Evolutionary conservation across 163 green algal genomes (phyloP).

Genomic region (Coccomyxa subellipsoidea): DNA sequence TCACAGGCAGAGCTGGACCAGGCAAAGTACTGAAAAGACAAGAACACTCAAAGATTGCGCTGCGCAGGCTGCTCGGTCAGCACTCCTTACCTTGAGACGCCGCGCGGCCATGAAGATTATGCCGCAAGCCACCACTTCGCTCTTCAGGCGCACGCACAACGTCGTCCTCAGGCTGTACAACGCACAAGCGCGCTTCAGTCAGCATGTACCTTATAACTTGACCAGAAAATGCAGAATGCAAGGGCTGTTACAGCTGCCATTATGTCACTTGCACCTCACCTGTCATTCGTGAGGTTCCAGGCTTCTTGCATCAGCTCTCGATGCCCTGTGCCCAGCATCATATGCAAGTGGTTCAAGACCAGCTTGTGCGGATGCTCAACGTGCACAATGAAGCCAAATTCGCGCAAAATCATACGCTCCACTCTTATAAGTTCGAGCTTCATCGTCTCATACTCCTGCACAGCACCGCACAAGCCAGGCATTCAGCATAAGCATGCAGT

Average conservation of each 20-base stretch:
- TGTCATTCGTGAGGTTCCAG: slow-evolving; percentile 92
- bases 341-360: slow-evolving; percentile 75
- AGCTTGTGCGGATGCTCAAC: slow-evolving; percentile 95
- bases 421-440: slow-evolving; percentile 65
- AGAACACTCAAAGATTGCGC: too few species aligned
- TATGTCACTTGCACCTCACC: slow-evolving; percentile 27
- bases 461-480: too few species aligned
- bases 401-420: slow-evolving; percentile 72
- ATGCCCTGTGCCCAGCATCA: slow-evolving; percentile 27
- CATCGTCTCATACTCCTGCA: slow-evolving; percentile 65
- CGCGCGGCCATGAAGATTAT: slow-evolving; percentile 86
- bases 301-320: slow-evolving; percentile 57
- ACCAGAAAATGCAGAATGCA: neutral
- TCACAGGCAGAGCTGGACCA: too few species aligned
- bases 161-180: slow-evolving; percentile 75
- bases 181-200: neutral
- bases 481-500: too few species aligned
- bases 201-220: neutral
- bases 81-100: slow-evolving; percentile 56
- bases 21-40: too few species aligned
- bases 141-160: slow-evolving; percentile 86
- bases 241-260: neutral
- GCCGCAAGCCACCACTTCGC: slow-evolving; percentile 80
- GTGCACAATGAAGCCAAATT: slow-evolving; percentile 91
- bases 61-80: too few species aligned